These are phyloP conservation scores for Ganoderma lingzhi DNA, from an alignment of 1,284 basidiomycete species.

Conservation along the genomic window DNA sequence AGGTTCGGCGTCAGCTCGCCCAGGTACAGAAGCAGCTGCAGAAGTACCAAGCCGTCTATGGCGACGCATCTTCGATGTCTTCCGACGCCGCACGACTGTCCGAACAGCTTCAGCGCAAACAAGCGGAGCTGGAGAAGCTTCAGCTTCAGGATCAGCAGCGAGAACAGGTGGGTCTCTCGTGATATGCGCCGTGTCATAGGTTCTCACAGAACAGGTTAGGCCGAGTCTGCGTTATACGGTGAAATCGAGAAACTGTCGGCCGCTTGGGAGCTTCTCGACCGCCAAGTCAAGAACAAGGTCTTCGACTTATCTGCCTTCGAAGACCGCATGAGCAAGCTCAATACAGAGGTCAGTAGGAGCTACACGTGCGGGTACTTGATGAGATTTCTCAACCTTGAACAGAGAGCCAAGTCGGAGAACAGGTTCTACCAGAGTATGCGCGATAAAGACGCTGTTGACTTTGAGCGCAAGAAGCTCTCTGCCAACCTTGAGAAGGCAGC, in stretches of 20 bases:
- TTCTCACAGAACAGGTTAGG: constrained; percentile 46
- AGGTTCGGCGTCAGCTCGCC: constrained; percentile 60
- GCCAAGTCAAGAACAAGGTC: constrained; percentile 85
- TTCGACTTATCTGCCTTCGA: constrained; percentile 84
- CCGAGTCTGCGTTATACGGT: constrained; percentile 81
- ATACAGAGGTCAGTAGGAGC: constrained; percentile 63
- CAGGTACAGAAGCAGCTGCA: constrained; percentile 57
- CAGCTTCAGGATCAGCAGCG: constrained; percentile 64
- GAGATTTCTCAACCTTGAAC: constrained; percentile 16
- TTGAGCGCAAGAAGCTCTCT: constrained; percentile 75
- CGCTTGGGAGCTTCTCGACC: constrained; percentile 89
- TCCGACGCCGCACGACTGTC: constrained; percentile 61
- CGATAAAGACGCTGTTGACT: constrained; percentile 85
- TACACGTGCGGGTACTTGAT: background rate
- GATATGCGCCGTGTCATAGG: background rate
- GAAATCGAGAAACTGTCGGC: constrained; percentile 90
- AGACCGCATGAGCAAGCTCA: constrained; percentile 71
- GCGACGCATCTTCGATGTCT: constrained; percentile 56
- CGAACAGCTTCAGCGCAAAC: constrained; percentile 66
- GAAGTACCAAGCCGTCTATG: constrained; percentile 70
- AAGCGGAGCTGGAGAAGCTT: constrained; percentile 67
- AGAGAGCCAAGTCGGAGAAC: constrained; percentile 95
- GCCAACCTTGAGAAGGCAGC: constrained; percentile 81
- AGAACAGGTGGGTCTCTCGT: constrained; percentile 50
- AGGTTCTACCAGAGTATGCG: constrained; percentile 94